A percentile compares a stretch with the other conserved stretches of the same genome.
These are phyloP conservation scores for Pseudogymnoascus sp. DNA, from an alignment of 2,329 filamentous ascomycete species.

Conservation along the genomic window DNA sequence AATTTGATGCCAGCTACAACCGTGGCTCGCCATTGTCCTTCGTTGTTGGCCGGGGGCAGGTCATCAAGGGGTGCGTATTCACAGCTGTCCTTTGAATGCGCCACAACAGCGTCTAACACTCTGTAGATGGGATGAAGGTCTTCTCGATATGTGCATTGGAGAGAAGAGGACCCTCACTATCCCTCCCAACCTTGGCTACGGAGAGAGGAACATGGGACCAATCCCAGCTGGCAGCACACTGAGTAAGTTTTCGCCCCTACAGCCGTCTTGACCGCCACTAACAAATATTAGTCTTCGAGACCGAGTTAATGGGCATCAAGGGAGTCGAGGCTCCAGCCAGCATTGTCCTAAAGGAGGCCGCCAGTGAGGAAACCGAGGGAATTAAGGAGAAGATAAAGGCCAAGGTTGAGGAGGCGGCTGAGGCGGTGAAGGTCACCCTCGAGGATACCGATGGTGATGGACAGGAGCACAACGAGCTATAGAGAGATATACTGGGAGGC, in stretches of 20 bases:
- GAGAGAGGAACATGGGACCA: conserved; percentile 65
- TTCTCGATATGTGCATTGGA: conserved; percentile 90
- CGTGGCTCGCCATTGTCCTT: conserved; percentile 71
- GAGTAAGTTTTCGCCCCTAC: conserved; percentile 40
- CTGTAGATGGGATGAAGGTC: conserved; percentile 75
- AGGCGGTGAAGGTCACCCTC: conserved; percentile 44
- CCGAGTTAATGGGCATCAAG: conserved; percentile 76
- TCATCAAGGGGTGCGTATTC: conserved; percentile 72
- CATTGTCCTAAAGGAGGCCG: conserved; percentile 23
- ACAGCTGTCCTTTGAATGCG: background rate
- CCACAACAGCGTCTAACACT: conserved; percentile 11
- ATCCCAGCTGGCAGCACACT: conserved; percentile 78
- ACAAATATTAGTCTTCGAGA: conserved; percentile 68
- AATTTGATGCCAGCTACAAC: conserved; percentile 84
- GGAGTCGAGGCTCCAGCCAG: conserved; percentile 47
- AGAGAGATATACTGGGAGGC: conserved; percentile 12
- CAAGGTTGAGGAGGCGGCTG: conserved; percentile 45
- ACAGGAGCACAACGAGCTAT: conserved; percentile 56
- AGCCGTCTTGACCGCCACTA: conserved; percentile 13
- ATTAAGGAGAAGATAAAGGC: conserved; percentile 35
- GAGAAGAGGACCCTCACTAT: conserved; percentile 88
- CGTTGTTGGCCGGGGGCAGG: conserved; percentile 68
- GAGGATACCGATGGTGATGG: conserved; percentile 47
- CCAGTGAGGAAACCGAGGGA: conserved; percentile 34
- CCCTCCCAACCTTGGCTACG: conserved; percentile 80